Evolutionary conservation across 306 rosid genomes (phyloP).

Genomic region (Corylus heterophylla): DNA sequence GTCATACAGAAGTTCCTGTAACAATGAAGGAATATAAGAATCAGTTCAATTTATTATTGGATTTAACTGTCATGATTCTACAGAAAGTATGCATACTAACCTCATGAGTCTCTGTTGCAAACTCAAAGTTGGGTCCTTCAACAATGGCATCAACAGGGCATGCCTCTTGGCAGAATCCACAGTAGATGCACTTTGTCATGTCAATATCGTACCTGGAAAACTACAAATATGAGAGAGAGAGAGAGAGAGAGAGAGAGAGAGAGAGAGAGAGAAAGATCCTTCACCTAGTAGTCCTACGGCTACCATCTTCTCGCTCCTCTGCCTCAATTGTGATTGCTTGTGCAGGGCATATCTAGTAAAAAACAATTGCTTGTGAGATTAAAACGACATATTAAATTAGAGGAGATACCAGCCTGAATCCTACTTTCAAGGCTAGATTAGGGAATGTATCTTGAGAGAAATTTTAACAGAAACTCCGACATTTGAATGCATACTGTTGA

Average conservation of each 20-base stretch:
- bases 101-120: conserved; percentile 97
- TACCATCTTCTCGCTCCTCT: conserved; percentile 98
- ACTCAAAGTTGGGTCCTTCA: conserved; percentile 98
- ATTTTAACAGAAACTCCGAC: neutral
- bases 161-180: conserved; percentile 99
- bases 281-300: conserved; percentile 99
- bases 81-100: conserved; percentile 37
- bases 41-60: neutral
- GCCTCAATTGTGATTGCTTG: conserved; percentile 99
- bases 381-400: conserved; percentile 1
- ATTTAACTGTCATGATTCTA: conserved; percentile 12
- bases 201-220: conserved; percentile 93
- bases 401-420: conserved; percentile 1
- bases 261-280: conserved; percentile 3
- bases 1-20: conserved; percentile 97
- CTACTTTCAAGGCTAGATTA: neutral
- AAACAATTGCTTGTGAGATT: conserved; percentile 15
- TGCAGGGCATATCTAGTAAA: conserved; percentile 85
- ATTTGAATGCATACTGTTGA: neutral
- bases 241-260: neutral
- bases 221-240: conserved; percentile 19
- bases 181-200: conserved; percentile 99
- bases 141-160: conserved; percentile 99
- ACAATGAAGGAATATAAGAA: conserved; percentile 14
- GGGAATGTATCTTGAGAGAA: neutral